Base-by-base conservation (phyloP, 2,329 filamentous ascomycete species). In the Volutella citrinella region DNA sequence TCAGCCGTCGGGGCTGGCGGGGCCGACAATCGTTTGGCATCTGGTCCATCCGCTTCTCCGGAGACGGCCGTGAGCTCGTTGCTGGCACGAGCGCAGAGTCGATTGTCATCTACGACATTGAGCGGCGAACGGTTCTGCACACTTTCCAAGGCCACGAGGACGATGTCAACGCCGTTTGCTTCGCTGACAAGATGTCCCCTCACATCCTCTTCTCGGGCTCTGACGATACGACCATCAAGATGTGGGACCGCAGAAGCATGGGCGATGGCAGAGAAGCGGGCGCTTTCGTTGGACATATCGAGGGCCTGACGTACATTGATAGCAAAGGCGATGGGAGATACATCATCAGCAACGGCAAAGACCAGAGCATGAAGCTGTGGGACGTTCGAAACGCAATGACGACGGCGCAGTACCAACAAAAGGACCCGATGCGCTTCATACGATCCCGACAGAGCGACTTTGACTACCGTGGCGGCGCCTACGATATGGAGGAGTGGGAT, bases 331-430 rank as follows among this genome's bases (percentile, higher is more conserved):
- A 84, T 54, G 80, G 80, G 5, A 70, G 80, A 36, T 97, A 97
- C 59, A 84, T 97, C 8, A 76, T 98, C 17, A 90, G 84, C 47
- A 98, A 98, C 52, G 87, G 81, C 42, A 98, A 97, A 57, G 93
- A 98, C 56, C 93, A 97, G 61, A 91, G 83, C 25, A 95, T 95
- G 79, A 97, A 97, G 64, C 74, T 98, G 1, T 98, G 93, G 93
- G 93, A 98, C 59, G 60, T 96, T 36, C 76, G 91, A 32, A 94
- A 87, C 72, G 91, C 89, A 74, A 86, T 93, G 70, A 80, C 80
- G 6, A 83, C 84, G 1, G 74, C 81, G 20, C 68, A 72, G 32
- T 85, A 79, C 39, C 68, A 72, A 27, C 62, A 69, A 19, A 65
- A 80, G 33, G 69, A 80, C 41, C 71, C 76, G 5, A 64, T 68